Evolutionary conservation across 2,329 filamentous ascomycete species (phyloP).

Genomic region (Cadophora sp.): DNA sequence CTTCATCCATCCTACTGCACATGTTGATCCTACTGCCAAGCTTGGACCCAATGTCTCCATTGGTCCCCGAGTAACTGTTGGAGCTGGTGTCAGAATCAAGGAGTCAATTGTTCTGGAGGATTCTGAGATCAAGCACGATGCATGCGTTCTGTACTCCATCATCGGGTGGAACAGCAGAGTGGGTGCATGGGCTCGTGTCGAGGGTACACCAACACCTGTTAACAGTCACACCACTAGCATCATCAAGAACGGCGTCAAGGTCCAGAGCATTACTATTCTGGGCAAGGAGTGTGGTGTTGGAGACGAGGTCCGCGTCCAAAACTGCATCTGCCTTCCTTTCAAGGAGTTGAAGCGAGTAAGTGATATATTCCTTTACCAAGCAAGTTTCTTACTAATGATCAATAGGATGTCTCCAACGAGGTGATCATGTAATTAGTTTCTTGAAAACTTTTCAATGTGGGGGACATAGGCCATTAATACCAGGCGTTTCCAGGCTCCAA

Average conservation of each 20-base stretch:
- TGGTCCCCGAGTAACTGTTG: constrained; percentile 84
- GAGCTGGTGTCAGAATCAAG: constrained; percentile 89
- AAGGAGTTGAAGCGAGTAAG: constrained; percentile 96
- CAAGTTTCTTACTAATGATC: constrained; percentile 41
- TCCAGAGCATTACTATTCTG: constrained; percentile 96
- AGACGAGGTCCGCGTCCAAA: constrained; percentile 95
- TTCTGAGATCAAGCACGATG: constrained; percentile 94
- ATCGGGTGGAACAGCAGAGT: constrained; percentile 97
- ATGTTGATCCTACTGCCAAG: constrained; percentile 93
- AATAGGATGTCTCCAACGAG: constrained; percentile 81
- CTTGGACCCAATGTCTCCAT: constrained; percentile 96
- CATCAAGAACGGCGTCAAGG: constrained; percentile 97
- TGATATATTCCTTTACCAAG: constrained; percentile 37
- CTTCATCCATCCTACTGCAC: constrained; percentile 91
- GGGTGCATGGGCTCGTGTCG: constrained; percentile 97
- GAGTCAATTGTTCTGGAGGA: constrained; percentile 96
- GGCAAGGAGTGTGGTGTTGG: constrained; percentile 95
- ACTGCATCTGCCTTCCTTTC: constrained; percentile 96
- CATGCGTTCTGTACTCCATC: constrained; percentile 93
- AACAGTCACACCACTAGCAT: constrained; percentile 92
- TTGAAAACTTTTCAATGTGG: neutral
- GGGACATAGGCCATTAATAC: constrained; percentile 7
- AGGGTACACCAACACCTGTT: constrained; percentile 88
- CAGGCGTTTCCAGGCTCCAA: constrained; percentile 19
- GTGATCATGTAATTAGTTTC: constrained; percentile 81